Evolutionary conservation across 2,329 filamentous ascomycete species (phyloP), one percentile per base, ranked within the genome.

Genomic region (Raffaelea albimanens): DNA sequence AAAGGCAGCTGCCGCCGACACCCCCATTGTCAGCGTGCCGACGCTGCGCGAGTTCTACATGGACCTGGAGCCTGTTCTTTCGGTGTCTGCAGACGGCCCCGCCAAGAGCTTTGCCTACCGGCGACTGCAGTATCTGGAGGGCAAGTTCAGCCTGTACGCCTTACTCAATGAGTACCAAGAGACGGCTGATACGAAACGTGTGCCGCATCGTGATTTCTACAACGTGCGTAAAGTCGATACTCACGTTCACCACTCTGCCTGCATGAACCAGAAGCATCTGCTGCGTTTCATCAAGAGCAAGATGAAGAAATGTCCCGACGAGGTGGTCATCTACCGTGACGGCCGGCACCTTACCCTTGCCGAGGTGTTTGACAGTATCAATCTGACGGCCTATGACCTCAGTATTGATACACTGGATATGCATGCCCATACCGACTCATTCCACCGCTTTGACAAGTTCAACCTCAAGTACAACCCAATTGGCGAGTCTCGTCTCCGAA

Each of bases 191-290:
- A 96, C 87, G 63, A 98, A 98, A 65, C 91, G 87, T 58, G 93
- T 97, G 47, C 93, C 93, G 3, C 93, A 98, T 66, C 82, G 93
- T 70, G 93, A 98, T 66, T 98, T 98, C 62, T 98, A 98, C 72
- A 98, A 98, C 61, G 93, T 98, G 43, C 80, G 93, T 61, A 98
- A 98, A 65, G 93, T 98, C 44, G 93, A 98, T 62, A 98, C 93
- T 9, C 93, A 98, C 74, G 93, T 98, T 57, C 93, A 98, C 63
- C 93, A 98, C 65, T 98, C 93, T 16, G 93, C 93, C 21, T 98
- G 93, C 64, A 98, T 98, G 93, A 98, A 98, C 62, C 93, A 98
- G 66, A 98, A 98, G 68, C 93, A 98, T 75, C 70, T 98, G 49
- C 72, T 98, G 51, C 87, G 93, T 47, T 98, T 98, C 67, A 98